phyloP scores from a whole-genome alignment of 352 stramenopile species.

The Pythium phragmiticola region DNA sequence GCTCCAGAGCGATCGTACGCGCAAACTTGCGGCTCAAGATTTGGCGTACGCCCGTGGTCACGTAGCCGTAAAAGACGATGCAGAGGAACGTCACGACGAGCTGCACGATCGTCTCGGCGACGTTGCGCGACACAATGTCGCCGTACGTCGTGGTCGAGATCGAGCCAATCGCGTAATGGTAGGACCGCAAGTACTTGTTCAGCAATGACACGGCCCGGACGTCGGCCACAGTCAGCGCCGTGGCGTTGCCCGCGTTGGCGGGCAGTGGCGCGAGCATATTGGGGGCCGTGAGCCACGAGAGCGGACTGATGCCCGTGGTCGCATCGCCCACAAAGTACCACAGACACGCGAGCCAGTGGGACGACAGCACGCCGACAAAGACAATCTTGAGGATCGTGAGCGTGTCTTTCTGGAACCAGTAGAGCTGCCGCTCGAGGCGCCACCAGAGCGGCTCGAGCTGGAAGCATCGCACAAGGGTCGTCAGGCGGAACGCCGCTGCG shows the following conservation, averaged over 20 bases:
- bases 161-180: constrained; percentile 33
- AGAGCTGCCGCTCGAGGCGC: constrained; percentile 28
- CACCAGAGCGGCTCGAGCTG: constrained; percentile 33
- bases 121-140: constrained; percentile 30
- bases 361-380: constrained; percentile 31
- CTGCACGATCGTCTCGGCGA: constrained; percentile 27
- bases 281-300: constrained; percentile 30
- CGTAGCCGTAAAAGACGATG: constrained; percentile 33
- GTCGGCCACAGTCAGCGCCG: constrained; percentile 3
- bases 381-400: constrained; percentile 27
- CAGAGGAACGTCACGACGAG: constrained; percentile 29
- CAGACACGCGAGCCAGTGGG: constrained; percentile 31
- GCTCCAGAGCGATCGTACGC: constrained; percentile 25
- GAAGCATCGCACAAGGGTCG: constrained; percentile 31
- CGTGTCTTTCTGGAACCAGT: constrained; percentile 26
- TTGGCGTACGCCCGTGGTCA: constrained; percentile 25
- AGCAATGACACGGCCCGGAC: constrained; percentile 26
- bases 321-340: constrained; percentile 29
- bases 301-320: constrained; percentile 11
- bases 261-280: constrained; percentile 20
- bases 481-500: constrained; percentile 22
- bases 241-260: constrained; percentile 8
- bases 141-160: constrained; percentile 34
- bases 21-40: constrained; percentile 28
- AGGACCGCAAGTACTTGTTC: constrained; percentile 34